Base-by-base conservation (phyloP, 768 basidiomycete species). In the Hemileccinum impolitum region DNA sequence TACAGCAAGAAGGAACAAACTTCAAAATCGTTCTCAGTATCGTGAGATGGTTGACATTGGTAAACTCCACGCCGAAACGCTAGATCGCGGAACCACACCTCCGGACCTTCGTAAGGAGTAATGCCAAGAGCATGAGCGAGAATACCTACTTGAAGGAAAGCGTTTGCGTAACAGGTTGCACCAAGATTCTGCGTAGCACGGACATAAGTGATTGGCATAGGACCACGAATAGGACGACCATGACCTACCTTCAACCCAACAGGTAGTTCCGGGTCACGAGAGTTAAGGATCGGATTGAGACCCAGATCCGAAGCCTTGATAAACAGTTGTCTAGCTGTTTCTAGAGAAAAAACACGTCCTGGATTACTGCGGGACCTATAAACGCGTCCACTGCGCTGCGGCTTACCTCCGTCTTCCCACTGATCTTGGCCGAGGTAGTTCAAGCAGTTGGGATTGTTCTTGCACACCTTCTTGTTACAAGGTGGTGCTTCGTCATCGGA, bases 121-220 rank as follows among this genome's bases (percentile, higher is more conserved):
- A 42, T 15, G 7, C 11, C 15, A 14, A n/a, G 21, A 40, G 51
- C n/a, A 23, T 26, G n/a, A 31, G 17, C 30, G 18, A 39, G 26
- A 32, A 25, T 30, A 60, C 62, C 32, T 58, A 87, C 91, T 72
- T 98, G 94, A 39, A 98, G 76, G 53, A 89, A 96, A 17, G 92
- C 92, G 66, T 96, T 96, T 52, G 91, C 94, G 58, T 97, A 98
- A 64, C 95, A 98, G 4, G 95, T 97, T 15, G 94, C 94, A 4
- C 95, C 95, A 17, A 98, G 80, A 65, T 98, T 97, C 92, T 94
- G 59, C 34, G 2, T 15, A 17, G 28, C 28, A 53, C 28, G 18
- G 39, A 41, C 41, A 38, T 34, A 30, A 36, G 58, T 38, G 2
- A 19, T 31, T 39, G 42, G n/a, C 47, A 39, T 35, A 40, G 32